Evolutionary conservation across 768 basidiomycete species (phyloP), one percentile per base, ranked within the genome.

Genomic region (Phylloporus sp.): DNA sequence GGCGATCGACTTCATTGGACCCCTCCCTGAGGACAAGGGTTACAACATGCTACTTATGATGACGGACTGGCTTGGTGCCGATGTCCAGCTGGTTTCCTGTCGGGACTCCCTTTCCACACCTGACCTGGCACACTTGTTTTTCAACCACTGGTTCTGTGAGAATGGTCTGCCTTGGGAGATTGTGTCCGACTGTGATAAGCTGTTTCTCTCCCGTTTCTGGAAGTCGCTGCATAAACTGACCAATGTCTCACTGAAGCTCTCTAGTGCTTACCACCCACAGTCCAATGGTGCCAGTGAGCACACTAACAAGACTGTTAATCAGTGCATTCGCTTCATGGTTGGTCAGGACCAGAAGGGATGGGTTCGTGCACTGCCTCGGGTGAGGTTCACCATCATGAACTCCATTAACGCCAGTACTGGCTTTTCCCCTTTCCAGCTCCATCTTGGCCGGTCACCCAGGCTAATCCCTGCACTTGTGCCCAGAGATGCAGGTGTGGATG

Each of bases 1-100:
- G 0, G 63, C 62, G 0, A 61, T 75, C 8, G 67, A 75, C 47
- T 75, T 75, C 41, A 55, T 75, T 12, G 72, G 72, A 0, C 73
- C 70, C 0, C 45, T 74, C 0, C 72, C 70, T 0, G 38, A 49
- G 2, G 70, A 75, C 12, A 11, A 64, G 1, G 69, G 70, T 0
- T 67, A 24, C 40, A 55, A 72, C 29, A 62, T 46, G 24, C 49
- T 72, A 1, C 16, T 61, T 0, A 45, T 61, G 0, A 64, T 73
- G 27, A 71, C 66, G 0, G 65, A 61, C 41, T 47, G 44, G 0
- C 31, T 58, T 0, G 38, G 47, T 0, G 22, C 47, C 1, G 49
- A 53, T 16, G n/a, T 53, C 11, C 44, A 39, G 0, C 11, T 57
- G 12, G 13, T 61, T 1, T 56, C 65, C 0, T 50, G 28, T 11